Conservation (phyloP, 2,329 filamentous ascomycete genomes). For the Paecilomyces dactylethromorphus region DNA sequence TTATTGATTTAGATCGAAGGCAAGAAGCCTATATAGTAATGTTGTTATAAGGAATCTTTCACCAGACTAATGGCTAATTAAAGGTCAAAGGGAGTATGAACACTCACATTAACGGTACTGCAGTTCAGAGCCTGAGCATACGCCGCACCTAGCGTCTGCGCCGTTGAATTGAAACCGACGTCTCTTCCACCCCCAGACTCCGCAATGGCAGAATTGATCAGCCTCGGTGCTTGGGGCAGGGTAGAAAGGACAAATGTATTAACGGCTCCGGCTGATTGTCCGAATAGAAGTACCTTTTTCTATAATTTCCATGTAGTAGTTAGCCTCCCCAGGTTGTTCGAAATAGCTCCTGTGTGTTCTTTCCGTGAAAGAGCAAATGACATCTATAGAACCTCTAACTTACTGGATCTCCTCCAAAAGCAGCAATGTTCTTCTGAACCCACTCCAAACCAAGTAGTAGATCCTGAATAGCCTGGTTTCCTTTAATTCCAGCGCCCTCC, state of each 20-base stretch:
- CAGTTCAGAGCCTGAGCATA: constrained; percentile 2
- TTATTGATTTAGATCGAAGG: constrained; percentile 8
- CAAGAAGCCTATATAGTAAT: constrained; percentile 11
- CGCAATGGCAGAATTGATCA: constrained; percentile 12
- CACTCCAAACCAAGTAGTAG: neutral
- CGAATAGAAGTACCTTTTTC: constrained; percentile 9
- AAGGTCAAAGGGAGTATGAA: neutral
- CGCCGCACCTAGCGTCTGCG: constrained; percentile 6
- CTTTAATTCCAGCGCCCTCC: neutral
- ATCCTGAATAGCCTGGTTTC: neutral
- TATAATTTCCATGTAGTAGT: neutral
- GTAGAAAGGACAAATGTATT: constrained; percentile 6
- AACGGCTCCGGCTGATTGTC: constrained; percentile 9
- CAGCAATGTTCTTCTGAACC: neutral
- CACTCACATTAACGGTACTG: constrained; percentile 2
- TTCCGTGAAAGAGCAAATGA: neutral
- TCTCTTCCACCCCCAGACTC: constrained; percentile 12
- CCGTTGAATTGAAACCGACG: constrained; percentile 3
- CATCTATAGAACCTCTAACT: constrained; percentile 1
- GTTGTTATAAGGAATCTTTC: constrained; percentile 1
- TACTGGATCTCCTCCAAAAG: constrained; percentile 1
- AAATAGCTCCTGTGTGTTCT: neutral
- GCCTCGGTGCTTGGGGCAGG: constrained; percentile 6
- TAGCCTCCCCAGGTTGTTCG: neutral
- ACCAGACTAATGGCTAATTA: neutral